Base-by-base conservation (phyloP, 2,329 filamentous ascomycete species). In the Botrytis pseudocinerea region DNA sequence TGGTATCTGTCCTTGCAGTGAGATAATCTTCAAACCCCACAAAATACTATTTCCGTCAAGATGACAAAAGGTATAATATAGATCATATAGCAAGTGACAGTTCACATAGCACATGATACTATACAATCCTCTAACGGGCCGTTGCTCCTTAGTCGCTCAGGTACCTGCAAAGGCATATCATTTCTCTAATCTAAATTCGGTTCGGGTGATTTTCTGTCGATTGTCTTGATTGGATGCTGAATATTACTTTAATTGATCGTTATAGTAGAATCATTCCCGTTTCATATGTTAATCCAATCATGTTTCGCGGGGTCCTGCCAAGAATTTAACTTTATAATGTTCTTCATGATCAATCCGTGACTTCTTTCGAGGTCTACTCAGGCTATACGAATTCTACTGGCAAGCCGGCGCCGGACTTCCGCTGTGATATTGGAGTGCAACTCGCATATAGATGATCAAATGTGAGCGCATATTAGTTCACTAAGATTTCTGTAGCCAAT, bases 301-400 rank as follows among this genome's bases (percentile, higher is more conserved):
- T 28, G 16, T 42, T 38, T 40, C 22, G 44, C 22, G 4, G 22
- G 25, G 32, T 28, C 51, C 40, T 71, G 68, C n/a, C 59, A 40
- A 64, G 51, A 8, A 48, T 14, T 46, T 2, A 4, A 18, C 16
- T 71, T 73, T 44, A 28, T 8, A 32, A 42, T 35, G 28, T 73
- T 28, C 42, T 38, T 59, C 48, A 44, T 38, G 25, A 62, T 60
- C 78, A 38, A 28, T 54, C 63, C 40, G 42, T 51, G 40, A 22
- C 12, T 62, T 35, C 48, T 44, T 28, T 28, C 28, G 38, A 32
- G 12, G 5, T 60, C n/a, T n/a, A 48, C 46, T 59, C 75, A 78
- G 77, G 75, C 76, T 79, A 71, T 76, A 76, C 73, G 74, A 42
- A 75, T 75, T 70, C 42, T n/a, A 74, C 71, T 77, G 74, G 73